Conservation (phyloP, 257 asterid genomes). For the Verbena officinalis region DNA sequence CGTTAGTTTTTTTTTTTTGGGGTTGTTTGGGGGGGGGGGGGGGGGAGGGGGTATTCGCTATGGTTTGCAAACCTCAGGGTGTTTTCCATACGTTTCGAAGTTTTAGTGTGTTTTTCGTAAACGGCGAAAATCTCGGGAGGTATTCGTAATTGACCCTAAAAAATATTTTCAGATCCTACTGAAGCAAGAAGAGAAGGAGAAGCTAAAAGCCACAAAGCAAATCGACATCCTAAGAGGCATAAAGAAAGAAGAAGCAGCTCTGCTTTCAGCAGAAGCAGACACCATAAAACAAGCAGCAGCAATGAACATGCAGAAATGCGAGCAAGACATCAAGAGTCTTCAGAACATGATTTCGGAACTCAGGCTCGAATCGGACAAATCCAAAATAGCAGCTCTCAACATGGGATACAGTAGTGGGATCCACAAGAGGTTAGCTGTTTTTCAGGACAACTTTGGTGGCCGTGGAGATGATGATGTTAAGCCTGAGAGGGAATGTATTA, state of each 20-base stretch:
- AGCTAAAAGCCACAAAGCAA: constrained; percentile 21
- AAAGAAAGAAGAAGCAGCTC: constrained; percentile 41
- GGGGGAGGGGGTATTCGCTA: too few relatives aligned
- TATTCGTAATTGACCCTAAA: too few relatives aligned
- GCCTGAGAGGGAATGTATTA: constrained; percentile 82
- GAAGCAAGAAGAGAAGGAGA: constrained; percentile 69
- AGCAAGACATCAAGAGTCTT: constrained; percentile 43
- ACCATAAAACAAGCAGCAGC: constrained; percentile 48
- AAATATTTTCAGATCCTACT: constrained; percentile 46
- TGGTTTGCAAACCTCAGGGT: too few relatives aligned
- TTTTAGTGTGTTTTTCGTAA: too few relatives aligned
- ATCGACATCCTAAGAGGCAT: constrained; percentile 35
- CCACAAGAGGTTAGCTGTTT: constrained; percentile 48
- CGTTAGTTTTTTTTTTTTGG: too few relatives aligned
- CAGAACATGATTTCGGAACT: constrained; percentile 45
- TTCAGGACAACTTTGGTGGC: constrained; percentile 45
- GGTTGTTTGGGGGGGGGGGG: too few relatives aligned
- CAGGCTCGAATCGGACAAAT: constrained; percentile 49
- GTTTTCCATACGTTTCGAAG: too few relatives aligned
- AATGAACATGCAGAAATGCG: constrained; percentile 35
- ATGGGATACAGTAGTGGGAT: constrained; percentile 39
- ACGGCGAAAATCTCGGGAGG: too few relatives aligned
- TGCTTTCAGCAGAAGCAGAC: constrained; percentile 44
- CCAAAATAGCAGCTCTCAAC: constrained; percentile 59
- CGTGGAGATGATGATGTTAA: constrained; percentile 33